Evolutionary conservation across 2,329 filamentous ascomycete species (phyloP).

Genomic region (Penicillium sp.): DNA sequence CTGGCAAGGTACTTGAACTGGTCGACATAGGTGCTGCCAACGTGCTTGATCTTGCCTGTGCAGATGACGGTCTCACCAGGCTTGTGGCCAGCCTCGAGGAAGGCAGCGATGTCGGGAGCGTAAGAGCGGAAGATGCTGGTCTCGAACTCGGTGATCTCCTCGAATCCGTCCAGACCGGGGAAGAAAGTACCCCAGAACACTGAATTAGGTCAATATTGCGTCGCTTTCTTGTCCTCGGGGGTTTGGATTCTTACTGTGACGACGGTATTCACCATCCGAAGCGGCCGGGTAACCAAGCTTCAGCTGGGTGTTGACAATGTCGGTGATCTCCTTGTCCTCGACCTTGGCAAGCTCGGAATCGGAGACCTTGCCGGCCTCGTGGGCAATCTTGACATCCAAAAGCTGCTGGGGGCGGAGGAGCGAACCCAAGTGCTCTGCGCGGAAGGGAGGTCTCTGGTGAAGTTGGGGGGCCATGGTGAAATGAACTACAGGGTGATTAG

Average conservation of each 20-base stretch:
- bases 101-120: slow-evolving; percentile 62
- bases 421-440: slow-evolving; percentile 72
- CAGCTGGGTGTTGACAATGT: slow-evolving; percentile 65
- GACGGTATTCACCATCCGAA: slow-evolving; percentile 68
- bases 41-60: slow-evolving; percentile 58
- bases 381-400: slow-evolving; percentile 57
- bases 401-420: slow-evolving; percentile 66
- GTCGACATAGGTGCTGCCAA: slow-evolving; percentile 56
- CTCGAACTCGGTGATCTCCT: slow-evolving; percentile 50
- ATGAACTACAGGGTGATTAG: background rate
- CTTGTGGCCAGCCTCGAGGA: slow-evolving; percentile 59
- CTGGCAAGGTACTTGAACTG: slow-evolving; percentile 62
- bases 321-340: slow-evolving; percentile 65
- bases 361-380: slow-evolving; percentile 56
- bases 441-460: slow-evolving; percentile 59
- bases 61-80: slow-evolving; percentile 59
- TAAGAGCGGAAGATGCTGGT: slow-evolving; percentile 58
- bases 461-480: slow-evolving; percentile 32
- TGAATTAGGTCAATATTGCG: slow-evolving; percentile 15
- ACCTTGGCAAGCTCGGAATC: slow-evolving; percentile 59
- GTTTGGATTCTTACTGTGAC: slow-evolving; percentile 38
- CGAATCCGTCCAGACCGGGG: slow-evolving; percentile 56
- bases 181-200: slow-evolving; percentile 61
- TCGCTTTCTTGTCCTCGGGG: background rate
- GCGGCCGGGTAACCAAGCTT: slow-evolving; percentile 63